Evolutionary conservation across 176 grass and related monocot species (phyloP), one percentile per base, ranked within the genome.

Genomic region (Ananas comosus): DNA sequence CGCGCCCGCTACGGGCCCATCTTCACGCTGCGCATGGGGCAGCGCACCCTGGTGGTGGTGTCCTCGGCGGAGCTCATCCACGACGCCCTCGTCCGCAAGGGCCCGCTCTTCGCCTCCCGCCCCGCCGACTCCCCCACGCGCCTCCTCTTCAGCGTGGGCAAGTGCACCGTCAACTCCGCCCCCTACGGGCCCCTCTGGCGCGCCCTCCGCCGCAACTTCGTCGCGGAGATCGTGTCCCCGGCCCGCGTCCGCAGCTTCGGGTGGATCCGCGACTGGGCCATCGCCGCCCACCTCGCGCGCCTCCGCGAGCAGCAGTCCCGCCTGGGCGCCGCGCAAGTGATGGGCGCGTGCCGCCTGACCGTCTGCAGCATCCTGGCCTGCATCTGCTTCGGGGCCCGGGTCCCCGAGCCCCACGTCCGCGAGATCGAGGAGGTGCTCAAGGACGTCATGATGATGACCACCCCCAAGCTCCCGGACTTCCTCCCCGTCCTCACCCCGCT

Each of bases 11-110:
- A 99, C 70, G 95, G 95, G 0, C 90, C 90, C 19, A 94, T 99
- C 85, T 99, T 99, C 90, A 99, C 95, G 16, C 86, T 99, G 82
- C 85, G 91, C 24, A 99, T 99, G 95, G 95, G 95, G 5, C 86
- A 89, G 76, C 89, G 89, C 54, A 94, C 90, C 1, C 90, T 99
- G 14, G 25, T 99, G 67, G 65, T 99, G 51, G 73, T 99, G 49
- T 90, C 90, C 4, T 81, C 82, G 9, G 70, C 90, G 7, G 95
- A 94, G 0, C 87, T 99, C 57, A 99, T 99, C 78, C 95, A 99
- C 76, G 95, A 94, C 65, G 95, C 95, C 27, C 87, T 99, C 19
- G 82, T 99, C 24, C 88, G 94, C 67, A 79, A 79, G 51, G 95
- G 95, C 1, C 78, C 95, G 13, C 74, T 78, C 71, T 99, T 99